These are phyloP conservation scores for Russula earlei DNA, from an alignment of 768 basidiomycete species.

Conservation along the genomic window DNA sequence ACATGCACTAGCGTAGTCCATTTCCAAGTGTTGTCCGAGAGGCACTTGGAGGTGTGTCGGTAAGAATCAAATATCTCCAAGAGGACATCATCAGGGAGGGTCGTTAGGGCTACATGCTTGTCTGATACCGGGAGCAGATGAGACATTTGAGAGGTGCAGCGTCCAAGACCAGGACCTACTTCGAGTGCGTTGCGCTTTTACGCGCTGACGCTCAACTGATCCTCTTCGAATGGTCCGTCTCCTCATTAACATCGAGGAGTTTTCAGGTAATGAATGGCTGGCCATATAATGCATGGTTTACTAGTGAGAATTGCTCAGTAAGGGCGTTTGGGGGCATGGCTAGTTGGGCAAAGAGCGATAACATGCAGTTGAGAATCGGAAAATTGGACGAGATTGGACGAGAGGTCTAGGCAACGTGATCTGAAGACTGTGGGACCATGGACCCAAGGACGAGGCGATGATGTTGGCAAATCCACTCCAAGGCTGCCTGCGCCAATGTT, in stretches of 20 bases:
- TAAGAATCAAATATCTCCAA: background rate
- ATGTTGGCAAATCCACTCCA: too few species aligned
- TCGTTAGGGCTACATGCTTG: background rate
- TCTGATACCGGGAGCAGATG: too few species aligned
- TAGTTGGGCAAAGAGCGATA: too few species aligned
- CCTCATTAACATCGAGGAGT: background rate
- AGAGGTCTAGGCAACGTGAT: too few species aligned
- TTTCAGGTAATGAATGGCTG: background rate
- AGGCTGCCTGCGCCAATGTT: too few species aligned
- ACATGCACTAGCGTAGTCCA: background rate
- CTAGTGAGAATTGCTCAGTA: too few species aligned
- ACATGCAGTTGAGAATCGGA: too few species aligned
- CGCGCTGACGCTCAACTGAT: background rate
- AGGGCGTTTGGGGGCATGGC: too few species aligned
- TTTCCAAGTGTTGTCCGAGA: background rate
- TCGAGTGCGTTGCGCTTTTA: background rate
- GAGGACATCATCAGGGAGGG: background rate
- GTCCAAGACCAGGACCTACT: background rate
- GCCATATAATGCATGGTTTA: background rate
- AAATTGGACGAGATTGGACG: too few species aligned
- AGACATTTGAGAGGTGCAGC: background rate
- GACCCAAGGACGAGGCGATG: too few species aligned
- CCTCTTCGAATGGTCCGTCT: too few species aligned
- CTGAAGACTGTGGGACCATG: too few species aligned
- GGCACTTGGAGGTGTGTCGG: background rate